A percentile compares a stretch with the other conserved stretches of the same genome.
phyloP scores from a whole-genome alignment of 257 asterid species.

The Petunia axillaris region DNA sequence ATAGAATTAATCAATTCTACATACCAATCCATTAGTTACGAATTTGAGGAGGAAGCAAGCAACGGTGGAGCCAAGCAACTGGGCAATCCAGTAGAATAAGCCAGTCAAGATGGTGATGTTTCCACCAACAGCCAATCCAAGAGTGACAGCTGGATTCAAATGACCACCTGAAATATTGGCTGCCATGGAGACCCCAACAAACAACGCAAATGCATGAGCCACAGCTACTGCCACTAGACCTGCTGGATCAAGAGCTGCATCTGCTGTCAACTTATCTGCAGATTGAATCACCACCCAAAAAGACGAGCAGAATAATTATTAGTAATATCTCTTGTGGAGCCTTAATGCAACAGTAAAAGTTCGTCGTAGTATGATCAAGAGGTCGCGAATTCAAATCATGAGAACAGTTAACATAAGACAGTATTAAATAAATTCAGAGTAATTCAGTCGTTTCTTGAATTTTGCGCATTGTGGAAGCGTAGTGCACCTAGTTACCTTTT shows the following conservation, averaged over 20 bases:
- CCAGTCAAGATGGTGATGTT: conserved; percentile 72
- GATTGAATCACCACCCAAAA: no score
- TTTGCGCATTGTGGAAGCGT: neutral
- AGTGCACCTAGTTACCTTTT: neutral
- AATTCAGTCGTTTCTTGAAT: no score
- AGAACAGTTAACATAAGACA: neutral
- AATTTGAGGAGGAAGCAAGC: conserved; percentile 66
- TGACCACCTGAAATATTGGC: conserved; percentile 86
- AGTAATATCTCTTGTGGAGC: no score
- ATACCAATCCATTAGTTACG: conserved; percentile 67
- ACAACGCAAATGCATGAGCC: conserved; percentile 76
- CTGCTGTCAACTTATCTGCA: conserved; percentile 54
- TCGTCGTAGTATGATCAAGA: neutral
- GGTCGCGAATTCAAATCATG: neutral
- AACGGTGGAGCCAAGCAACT: conserved; percentile 62
- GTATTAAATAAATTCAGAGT: no score
- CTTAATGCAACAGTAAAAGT: neutral
- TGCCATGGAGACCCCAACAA: conserved; percentile 75
- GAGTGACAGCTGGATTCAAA: conserved; percentile 78
- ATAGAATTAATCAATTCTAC: no score
- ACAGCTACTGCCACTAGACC: conserved; percentile 75
- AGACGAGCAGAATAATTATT: no score
- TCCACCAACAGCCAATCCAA: conserved; percentile 80
- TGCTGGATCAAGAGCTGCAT: conserved; percentile 58
- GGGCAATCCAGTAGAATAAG: conserved; percentile 75